Conservation (phyloP, 805 yeast genomes). For the Suhomyces vadensis region DNA sequence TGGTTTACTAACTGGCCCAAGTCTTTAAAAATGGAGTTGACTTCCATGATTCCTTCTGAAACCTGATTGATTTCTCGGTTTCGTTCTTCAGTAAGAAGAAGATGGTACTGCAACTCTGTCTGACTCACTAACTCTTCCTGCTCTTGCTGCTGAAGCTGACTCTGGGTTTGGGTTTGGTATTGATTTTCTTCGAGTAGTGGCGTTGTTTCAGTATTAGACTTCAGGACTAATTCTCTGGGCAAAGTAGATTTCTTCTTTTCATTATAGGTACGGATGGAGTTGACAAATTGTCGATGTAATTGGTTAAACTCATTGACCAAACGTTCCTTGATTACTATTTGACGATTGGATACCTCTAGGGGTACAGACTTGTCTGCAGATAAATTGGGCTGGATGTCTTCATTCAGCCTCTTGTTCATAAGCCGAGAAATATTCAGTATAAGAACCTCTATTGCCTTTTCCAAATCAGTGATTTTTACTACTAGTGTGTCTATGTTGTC, state of each 20-base stretch:
- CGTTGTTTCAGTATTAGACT: conserved; percentile 33
- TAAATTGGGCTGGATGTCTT: conserved; percentile 8
- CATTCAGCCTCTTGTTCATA: conserved; percentile 30
- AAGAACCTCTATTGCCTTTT: conserved; percentile 32
- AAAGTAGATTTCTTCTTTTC: conserved; percentile 42
- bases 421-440: conserved; percentile 27
- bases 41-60: conserved; percentile 77
- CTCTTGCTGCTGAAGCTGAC: conserved; percentile 33
- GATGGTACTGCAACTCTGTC: conserved; percentile 61
- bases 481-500: conserved; percentile 33
- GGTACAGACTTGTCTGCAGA: conserved; percentile 15
- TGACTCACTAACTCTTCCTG: conserved; percentile 44
- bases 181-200: conserved; percentile 35
- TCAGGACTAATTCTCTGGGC: conserved; percentile 4
- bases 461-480: conserved; percentile 32
- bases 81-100: conserved; percentile 67
- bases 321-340: conserved; percentile 50
- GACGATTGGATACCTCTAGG: conserved; percentile 39
- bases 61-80: conserved; percentile 71
- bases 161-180: conserved; percentile 24
- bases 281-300: conserved; percentile 47
- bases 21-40: conserved; percentile 82
- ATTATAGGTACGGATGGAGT: conserved; percentile 46
- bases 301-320: conserved; percentile 56
- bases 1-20: conserved; percentile 74